Conservation (phyloP, 1,284 basidiomycete genomes). For the Fomitopsis palustris region DNA sequence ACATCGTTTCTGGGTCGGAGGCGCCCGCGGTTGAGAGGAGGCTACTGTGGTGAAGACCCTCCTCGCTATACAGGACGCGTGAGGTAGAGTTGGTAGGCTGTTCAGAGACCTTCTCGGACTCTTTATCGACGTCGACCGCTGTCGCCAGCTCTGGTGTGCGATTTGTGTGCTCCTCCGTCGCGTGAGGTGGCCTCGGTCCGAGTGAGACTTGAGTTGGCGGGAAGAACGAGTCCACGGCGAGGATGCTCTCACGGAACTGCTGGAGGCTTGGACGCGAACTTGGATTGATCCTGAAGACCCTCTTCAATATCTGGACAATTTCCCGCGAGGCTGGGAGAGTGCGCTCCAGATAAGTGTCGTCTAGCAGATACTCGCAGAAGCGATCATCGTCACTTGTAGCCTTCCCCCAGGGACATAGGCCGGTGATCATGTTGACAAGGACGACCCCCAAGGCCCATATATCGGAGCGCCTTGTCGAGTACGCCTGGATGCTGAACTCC, state of each 20-base stretch:
- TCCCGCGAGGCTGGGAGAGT: constrained; percentile 50
- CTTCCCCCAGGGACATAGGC: constrained; percentile 85
- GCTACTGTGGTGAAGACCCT: too few relatives aligned
- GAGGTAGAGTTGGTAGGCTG: not conserved
- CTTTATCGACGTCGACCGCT: not conserved
- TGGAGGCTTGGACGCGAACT: constrained; percentile 52
- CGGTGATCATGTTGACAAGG: constrained; percentile 74
- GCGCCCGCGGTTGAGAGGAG: too few relatives aligned
- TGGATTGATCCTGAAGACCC: constrained; percentile 55
- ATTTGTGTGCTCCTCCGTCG: not conserved
- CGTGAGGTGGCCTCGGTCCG: not conserved
- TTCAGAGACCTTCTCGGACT: not conserved
- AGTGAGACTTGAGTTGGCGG: not conserved
- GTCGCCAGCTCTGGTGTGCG: not conserved
- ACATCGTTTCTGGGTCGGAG: not conserved
- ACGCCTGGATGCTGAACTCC: constrained; percentile 11
- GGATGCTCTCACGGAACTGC: constrained; percentile 58
- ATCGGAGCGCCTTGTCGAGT: constrained; percentile 23
- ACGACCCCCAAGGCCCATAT: constrained; percentile 30
- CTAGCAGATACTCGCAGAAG: constrained; percentile 42
- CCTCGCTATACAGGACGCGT: not conserved
- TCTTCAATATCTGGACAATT: constrained; percentile 54
- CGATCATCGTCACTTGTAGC: constrained; percentile 73
- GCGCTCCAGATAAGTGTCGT: constrained; percentile 38
- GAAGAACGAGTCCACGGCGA: constrained; percentile 65